Base-by-base conservation (phyloP, 495 filamentous ascomycete genomes). In the Apiosordaria backusii region DNA sequence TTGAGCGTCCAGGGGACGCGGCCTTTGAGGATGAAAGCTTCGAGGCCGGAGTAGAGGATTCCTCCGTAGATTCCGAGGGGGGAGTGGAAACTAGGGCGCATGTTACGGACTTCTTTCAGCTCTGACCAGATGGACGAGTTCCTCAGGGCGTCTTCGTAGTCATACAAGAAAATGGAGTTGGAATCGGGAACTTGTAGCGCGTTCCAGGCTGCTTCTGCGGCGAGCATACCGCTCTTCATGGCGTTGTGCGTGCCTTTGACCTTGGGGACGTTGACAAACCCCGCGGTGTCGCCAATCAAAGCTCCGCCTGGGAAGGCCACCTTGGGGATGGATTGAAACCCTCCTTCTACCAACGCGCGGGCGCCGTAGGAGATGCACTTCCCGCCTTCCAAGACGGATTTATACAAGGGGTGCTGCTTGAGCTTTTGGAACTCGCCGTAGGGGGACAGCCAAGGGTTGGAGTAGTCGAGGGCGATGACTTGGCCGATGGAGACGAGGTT, bases 361-460 rank as follows among this genome's bases (percentile, higher is more conserved):
- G 95, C 95, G 65, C 91, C 95, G 76, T 99, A 99, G 16, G 96
- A 96, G 66, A 99, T 93, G 77, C 96, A 98, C 79, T 96, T 97
- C 63, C 95, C 95, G 65, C 95, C 94, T 76, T 97, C 89, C 21
- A 99, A 83, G 19, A 92, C 86, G 4, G 86, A 83, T 67, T 80
- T 85, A 80, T 95, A 98, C 54, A 96, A 78, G 23, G 95, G 94
- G 76, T 99, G 95, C 68, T 96, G 92, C 82, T 99, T 99, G 82
- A 98, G 87, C 81, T 97, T 97, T 75, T 99, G 96, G 78, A 99
- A 98, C 75, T 99, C 95, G 25, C 86, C 86, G 74, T 99, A 99
- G 0, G 95, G 95, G 0, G 92, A 92, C 19, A 99, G 84, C 90
- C 93, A 99, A 0, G 95, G 96, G 77, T 99, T 99, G 26, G 90